phyloP scores from a whole-genome alignment of 2,329 filamentous ascomycete species.

The Xylariaceae sp. region DNA sequence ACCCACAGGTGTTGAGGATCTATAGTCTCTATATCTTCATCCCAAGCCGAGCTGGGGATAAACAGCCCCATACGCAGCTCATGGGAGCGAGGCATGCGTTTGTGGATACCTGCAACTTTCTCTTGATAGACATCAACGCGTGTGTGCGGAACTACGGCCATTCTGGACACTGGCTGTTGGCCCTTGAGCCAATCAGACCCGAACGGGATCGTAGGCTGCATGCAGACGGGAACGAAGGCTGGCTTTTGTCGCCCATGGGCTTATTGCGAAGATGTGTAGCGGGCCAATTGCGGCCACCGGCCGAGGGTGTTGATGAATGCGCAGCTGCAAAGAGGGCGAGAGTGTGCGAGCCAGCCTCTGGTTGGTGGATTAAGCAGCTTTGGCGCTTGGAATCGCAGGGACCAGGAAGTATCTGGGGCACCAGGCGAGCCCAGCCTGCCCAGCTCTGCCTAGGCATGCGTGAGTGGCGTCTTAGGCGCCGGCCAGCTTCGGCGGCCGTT shows the following conservation, averaged over 20 bases:
- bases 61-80: conserved; percentile 5
- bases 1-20: conserved; percentile 5
- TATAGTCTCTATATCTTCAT: conserved; percentile 17
- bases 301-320: conserved; percentile 1
- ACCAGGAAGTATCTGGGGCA: not conserved
- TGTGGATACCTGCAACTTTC: too few species aligned
- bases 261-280: conserved; percentile 6
- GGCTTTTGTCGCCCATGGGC: conserved; percentile 13
- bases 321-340: not conserved
- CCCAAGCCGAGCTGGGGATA: conserved; percentile 9
- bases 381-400: conserved; percentile 17
- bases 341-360: not conserved
- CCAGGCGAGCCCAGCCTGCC: too few species aligned
- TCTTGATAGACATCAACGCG: conserved; percentile 3
- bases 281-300: conserved; percentile 2
- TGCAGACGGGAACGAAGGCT: conserved; percentile 7
- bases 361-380: conserved; percentile 12
- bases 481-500: conserved; percentile 25
- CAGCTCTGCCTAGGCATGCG: too few species aligned
- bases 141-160: not conserved
- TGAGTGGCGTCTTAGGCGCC: conserved; percentile 30
- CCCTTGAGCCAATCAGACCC: conserved; percentile 4
- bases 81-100: conserved; percentile 10
- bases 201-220: conserved; percentile 4
- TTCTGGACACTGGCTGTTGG: not conserved